A percentile compares a stretch with the other conserved stretches of the same genome.
phyloP scores from a whole-genome alignment of 805 yeast species.

The Saccharomycopsis sp. region DNA sequence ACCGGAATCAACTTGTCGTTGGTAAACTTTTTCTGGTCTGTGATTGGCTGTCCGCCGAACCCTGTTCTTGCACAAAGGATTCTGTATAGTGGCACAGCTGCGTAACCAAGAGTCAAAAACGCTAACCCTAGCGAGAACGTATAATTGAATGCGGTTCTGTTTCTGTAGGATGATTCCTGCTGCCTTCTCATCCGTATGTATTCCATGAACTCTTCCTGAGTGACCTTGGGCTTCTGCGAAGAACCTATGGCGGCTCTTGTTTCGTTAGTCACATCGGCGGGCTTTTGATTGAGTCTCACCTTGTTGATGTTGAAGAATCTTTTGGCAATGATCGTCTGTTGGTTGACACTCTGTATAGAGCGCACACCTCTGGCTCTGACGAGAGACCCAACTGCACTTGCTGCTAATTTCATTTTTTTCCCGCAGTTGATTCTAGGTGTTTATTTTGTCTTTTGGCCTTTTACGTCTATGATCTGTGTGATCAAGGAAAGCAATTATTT shows the following conservation, averaged over 20 bases:
- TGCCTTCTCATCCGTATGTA: conserved; percentile 12
- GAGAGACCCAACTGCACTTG: background rate
- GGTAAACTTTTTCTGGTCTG: conserved; percentile 73
- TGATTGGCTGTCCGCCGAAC: conserved; percentile 91
- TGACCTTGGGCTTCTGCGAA: background rate
- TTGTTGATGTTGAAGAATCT: background rate
- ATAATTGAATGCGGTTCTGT: conserved; percentile 18
- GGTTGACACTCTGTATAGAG: background rate
- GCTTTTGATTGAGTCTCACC: background rate
- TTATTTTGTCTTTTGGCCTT: background rate
- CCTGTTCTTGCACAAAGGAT: conserved; percentile 93
- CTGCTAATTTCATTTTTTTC: background rate
- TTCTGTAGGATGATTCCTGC: conserved; percentile 5
- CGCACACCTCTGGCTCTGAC: background rate
- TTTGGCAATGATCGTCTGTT: background rate
- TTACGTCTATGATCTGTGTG: background rate
- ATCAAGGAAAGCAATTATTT: background rate
- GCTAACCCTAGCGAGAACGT: conserved; percentile 30
- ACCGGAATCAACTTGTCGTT: conserved; percentile 85
- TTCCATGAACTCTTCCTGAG: conserved; percentile 15
- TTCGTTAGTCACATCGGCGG: background rate
- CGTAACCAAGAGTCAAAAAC: conserved; percentile 73
- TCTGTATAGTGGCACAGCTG: conserved; percentile 88
- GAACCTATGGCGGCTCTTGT: too few species aligned
- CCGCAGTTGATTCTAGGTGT: background rate